Evolutionary conservation across 2,329 filamentous ascomycete genomes (phyloP), one percentile per base, ranked within the genome.

Genomic region (Cryphonectria carpinicola): DNA sequence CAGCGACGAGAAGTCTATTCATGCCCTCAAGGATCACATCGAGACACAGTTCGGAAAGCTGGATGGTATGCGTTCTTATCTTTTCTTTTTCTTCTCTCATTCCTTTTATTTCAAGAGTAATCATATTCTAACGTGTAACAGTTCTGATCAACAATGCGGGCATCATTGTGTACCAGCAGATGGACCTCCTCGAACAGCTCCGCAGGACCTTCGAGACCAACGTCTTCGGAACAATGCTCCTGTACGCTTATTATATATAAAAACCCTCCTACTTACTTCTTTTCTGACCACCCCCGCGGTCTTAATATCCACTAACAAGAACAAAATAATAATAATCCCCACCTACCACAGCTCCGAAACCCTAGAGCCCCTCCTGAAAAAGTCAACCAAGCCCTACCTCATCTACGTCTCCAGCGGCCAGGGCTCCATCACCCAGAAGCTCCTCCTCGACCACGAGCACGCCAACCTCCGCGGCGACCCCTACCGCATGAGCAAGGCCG

Each of bases 1-100:
- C 0, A 87, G 86, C 22, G 84, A 86, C 70, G 88, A 90, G 75
- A 80, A 83, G 1, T 86, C 89, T 25, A 86, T 92, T 66, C 78
- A 84, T 41, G 82, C 82, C 1, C 81, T 90, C 17, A 85, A 85
- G 28, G 75, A 86, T 1, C 82, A 88, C 56, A 80, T 92, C 61
- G 79, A 82, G 7, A 77, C 81, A 63, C 82, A 84, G 69, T 84
- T 86, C 73, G 79, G 77, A 54, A 77, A 74, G 56, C 84, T 92
- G 67, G 87, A 89, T 73, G 84, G 58, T 61, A 39, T 17, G 28
- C 17, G 22, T 7, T 4, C 54, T 11, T 13, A 7, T 6, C 32
- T 19, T 13, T 37, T 39, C 11, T 1, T n/a, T 32, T 6, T 60
- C 6, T 2, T 35, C 8, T 60, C 10, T 39, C 3, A 39, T 39